These are phyloP conservation scores for Trebouxiophyceae sp. DNA, from an alignment of 163 green algal species.

Conservation along the genomic window DNA sequence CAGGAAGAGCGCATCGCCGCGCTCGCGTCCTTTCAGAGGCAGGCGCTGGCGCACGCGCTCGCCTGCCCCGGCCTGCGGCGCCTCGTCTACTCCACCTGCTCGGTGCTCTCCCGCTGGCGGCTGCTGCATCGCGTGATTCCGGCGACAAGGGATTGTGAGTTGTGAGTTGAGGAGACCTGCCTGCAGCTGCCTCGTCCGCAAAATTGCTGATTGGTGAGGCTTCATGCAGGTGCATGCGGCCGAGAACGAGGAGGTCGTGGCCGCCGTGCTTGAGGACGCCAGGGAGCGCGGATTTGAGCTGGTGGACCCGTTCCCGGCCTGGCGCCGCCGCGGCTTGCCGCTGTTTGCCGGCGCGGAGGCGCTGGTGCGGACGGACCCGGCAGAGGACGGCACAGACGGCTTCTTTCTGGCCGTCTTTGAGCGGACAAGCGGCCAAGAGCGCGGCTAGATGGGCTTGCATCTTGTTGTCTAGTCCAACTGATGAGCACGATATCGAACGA, in stretches of 20 bases:
- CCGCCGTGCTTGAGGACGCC: slow-evolving; percentile 58
- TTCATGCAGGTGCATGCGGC: not conserved
- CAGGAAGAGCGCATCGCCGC: not conserved
- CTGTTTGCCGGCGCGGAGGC: slow-evolving; percentile 26
- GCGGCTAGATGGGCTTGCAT: too few relatives aligned
- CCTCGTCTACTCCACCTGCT: slow-evolving; percentile 93
- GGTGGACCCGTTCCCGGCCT: slow-evolving; percentile 46
- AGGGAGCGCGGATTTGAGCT: slow-evolving; percentile 46
- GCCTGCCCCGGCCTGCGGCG: slow-evolving; percentile 71
- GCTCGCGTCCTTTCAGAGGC: slow-evolving; percentile 66
- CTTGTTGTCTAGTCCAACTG: too few relatives aligned
- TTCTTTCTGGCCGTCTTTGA: slow-evolving; percentile 88
- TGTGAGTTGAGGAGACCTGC: too few relatives aligned
- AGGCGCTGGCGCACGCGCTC: slow-evolving; percentile 71
- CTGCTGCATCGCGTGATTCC: not conserved
- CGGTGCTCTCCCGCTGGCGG: slow-evolving; percentile 43
- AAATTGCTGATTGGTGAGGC: too few relatives aligned
- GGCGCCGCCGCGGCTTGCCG: slow-evolving; percentile 38
- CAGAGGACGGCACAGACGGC: slow-evolving; percentile 70
- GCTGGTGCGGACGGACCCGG: slow-evolving; percentile 34
- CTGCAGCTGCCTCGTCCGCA: too few relatives aligned
- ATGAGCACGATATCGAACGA: too few relatives aligned
- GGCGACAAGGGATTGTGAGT: too few relatives aligned
- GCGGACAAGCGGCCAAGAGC: too few relatives aligned
- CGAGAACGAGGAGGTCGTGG: slow-evolving; percentile 95